Conservation (phyloP, 306 rosid genomes). For the Corylus heterophylla region DNA sequence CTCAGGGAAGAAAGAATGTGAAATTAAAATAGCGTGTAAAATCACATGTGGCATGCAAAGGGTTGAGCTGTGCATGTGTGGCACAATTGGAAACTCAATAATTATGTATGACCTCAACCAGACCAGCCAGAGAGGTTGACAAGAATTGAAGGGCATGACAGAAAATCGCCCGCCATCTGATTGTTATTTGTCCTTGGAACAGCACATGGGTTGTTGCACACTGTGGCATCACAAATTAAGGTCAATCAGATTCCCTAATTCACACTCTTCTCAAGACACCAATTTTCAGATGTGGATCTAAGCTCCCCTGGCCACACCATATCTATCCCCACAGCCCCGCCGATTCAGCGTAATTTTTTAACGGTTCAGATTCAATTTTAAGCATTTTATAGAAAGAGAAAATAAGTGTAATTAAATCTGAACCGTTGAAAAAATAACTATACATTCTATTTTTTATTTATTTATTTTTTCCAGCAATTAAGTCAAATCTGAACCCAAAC, state of each 20-base stretch:
- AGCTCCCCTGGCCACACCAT: neutral
- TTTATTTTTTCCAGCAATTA: no score
- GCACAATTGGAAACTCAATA: neutral
- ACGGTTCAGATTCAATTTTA: no score
- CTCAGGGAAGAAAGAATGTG: neutral
- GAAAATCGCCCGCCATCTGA: constrained; percentile 27
- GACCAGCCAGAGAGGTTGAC: constrained; percentile 14
- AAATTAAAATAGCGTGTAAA: neutral
- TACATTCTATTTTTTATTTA: no score
- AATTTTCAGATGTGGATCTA: constrained; percentile 29
- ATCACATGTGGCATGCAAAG: constrained; percentile 4
- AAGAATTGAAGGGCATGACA: constrained; percentile 18
- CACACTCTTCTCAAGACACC: constrained; percentile 45
- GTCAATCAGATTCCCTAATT: constrained; percentile 50
- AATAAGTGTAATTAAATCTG: no score
- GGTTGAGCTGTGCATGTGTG: neutral
- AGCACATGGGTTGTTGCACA: constrained; percentile 49
- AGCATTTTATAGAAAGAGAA: no score
- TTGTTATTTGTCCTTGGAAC: constrained; percentile 36
- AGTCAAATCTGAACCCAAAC: neutral
- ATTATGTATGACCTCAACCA: constrained; percentile 8
- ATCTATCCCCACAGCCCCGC: constrained; percentile 2
- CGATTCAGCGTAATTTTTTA: no score
- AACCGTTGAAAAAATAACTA: no score
- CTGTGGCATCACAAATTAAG: constrained; percentile 23